These are phyloP conservation scores for Aspergillus baeticus DNA, from an alignment of 495 filamentous ascomycete species.

Conservation along the genomic window DNA sequence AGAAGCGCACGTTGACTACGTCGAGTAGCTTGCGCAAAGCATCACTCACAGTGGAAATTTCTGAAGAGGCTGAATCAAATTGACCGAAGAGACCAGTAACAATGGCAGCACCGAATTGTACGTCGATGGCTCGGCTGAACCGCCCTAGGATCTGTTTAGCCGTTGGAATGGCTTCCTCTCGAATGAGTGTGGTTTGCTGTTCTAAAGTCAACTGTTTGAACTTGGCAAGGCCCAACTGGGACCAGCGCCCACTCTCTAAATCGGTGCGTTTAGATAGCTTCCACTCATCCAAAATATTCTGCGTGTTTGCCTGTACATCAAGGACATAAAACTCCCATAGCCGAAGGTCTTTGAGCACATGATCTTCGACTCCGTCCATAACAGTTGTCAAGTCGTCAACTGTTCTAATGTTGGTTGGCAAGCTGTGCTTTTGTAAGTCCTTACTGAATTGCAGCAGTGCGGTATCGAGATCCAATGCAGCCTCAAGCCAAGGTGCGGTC, in stretches of 20 bases:
- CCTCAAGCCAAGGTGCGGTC: conserved; percentile 89
- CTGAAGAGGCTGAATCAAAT: conserved; percentile 50
- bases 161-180: conserved; percentile 62
- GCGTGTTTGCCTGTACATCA: conserved; percentile 70
- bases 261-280: conserved; percentile 30
- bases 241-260: conserved; percentile 24
- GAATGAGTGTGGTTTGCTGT: conserved; percentile 61
- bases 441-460: conserved; percentile 75
- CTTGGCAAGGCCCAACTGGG: conserved; percentile 23
- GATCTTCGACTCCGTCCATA: conserved; percentile 79
- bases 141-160: conserved; percentile 74
- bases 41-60: conserved; percentile 39
- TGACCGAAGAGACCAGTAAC: conserved; percentile 68
- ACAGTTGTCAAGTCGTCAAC: conserved; percentile 75
- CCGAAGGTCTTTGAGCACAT: conserved; percentile 70
- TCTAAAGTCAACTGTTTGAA: conserved; percentile 53
- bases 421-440: conserved; percentile 62
- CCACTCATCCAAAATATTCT: conserved; percentile 71
- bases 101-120: conserved; percentile 65
- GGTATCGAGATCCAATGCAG: conserved; percentile 84
- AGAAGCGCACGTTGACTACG: conserved; percentile 82
- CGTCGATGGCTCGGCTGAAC: conserved; percentile 67
- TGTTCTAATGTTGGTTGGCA: conserved; percentile 70
- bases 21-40: conserved; percentile 66
- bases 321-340: conserved; percentile 95